Evolutionary conservation across 106 monocot genomes (phyloP).

Genomic region (Dendrobium nobile): DNA sequence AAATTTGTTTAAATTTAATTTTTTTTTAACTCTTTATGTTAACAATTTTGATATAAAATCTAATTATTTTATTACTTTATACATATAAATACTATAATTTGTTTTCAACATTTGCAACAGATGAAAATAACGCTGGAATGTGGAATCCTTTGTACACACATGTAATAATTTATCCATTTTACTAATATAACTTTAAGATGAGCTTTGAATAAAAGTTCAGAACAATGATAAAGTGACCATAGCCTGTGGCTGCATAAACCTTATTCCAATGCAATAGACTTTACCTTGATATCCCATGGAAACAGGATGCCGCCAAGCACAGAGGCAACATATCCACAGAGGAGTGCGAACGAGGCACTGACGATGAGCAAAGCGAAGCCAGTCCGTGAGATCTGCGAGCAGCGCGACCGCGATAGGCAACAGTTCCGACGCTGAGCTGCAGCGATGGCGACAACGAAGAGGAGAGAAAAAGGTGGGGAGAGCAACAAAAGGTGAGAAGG

Average conservation of each 20-base stretch:
- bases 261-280: no score
- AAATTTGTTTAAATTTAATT: no score
- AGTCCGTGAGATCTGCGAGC: constrained; percentile 17
- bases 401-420: neutral
- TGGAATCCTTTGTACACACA: no score
- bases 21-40: no score
- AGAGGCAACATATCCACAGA: constrained; percentile 18
- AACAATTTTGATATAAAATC: no score
- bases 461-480: neutral
- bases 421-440: neutral
- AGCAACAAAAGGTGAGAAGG: constrained; percentile 16
- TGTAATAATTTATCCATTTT: no score
- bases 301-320: constrained; percentile 36
- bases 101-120: no score
- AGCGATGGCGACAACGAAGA: neutral
- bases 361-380: constrained; percentile 23
- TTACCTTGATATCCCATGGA: constrained; percentile 25
- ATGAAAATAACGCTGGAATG: no score
- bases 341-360: constrained; percentile 24
- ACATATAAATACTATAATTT: no score
- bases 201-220: neutral
- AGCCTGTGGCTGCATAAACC: no score
- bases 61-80: no score
- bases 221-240: neutral
- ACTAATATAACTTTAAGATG: no score